Evolutionary conservation across 2,329 filamentous ascomycete species (phyloP).

Genomic region (Hirsutella thompsonii): DNA sequence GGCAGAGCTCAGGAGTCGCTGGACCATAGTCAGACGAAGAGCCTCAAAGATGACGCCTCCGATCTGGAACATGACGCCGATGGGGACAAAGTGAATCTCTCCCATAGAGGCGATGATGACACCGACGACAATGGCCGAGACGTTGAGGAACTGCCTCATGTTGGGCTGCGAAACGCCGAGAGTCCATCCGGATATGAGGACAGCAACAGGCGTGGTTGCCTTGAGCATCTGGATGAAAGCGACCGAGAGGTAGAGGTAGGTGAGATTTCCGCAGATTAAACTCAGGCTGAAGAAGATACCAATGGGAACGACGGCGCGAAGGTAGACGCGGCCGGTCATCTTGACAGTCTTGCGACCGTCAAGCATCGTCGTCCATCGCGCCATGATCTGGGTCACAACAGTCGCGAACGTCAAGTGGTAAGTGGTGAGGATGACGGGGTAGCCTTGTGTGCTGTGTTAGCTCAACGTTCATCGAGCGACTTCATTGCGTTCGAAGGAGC

Average conservation of each 20-base stretch:
- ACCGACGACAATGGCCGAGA: conserved; percentile 88
- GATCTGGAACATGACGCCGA: conserved; percentile 68
- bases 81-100: conserved; percentile 84
- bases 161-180: conserved; percentile 77
- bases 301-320: conserved; percentile 88
- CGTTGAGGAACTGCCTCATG: conserved; percentile 79
- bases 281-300: conserved; percentile 92
- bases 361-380: conserved; percentile 76
- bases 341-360: conserved; percentile 93
- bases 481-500: neutral
- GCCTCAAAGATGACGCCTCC: conserved; percentile 73
- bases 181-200: conserved; percentile 78
- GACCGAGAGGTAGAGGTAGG: conserved; percentile 89
- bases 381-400: conserved; percentile 85
- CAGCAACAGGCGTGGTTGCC: conserved; percentile 90
- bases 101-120: conserved; percentile 90
- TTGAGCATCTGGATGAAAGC: conserved; percentile 99
- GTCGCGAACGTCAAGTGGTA: conserved; percentile 93
- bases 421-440: conserved; percentile 77
- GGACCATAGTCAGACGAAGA: conserved; percentile 71
- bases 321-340: conserved; percentile 90
- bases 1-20: conserved; percentile 65
- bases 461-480: conserved; percentile 7
- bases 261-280: conserved; percentile 91
- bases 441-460: conserved; percentile 29